Percentiles rank a stretch among this genome's conserved stretches.
phyloP scores from a whole-genome alignment of 1,284 basidiomycete genomes.

The Pseudozyma pruni region DNA sequence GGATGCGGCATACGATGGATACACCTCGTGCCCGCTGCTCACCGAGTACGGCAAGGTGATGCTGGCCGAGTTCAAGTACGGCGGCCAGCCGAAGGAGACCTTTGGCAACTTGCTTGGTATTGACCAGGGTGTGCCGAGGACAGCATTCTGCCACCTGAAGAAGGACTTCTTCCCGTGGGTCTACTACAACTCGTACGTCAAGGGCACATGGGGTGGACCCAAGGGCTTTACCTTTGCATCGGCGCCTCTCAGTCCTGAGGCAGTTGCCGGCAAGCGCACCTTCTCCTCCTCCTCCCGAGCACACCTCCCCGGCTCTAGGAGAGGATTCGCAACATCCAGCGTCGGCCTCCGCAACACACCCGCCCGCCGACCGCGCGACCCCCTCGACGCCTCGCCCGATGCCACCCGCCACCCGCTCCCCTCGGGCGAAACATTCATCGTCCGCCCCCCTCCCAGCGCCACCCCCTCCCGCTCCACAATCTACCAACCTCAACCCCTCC shows the following conservation, averaged over 20 bases:
- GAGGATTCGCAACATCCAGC: slow-evolving; percentile 47
- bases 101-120: slow-evolving; percentile 55
- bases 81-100: slow-evolving; percentile 83
- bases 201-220: slow-evolving; percentile 70
- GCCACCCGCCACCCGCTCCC: slow-evolving; percentile 53
- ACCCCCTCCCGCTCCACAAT: slow-evolving; percentile 33
- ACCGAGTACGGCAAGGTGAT: slow-evolving; percentile 87
- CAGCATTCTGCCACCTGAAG: slow-evolving; percentile 89
- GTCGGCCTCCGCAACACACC: slow-evolving; percentile 54
- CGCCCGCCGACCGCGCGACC: slow-evolving; percentile 61
- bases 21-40: slow-evolving; percentile 69
- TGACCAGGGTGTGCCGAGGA: slow-evolving; percentile 67
- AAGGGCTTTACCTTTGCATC: slow-evolving; percentile 51
- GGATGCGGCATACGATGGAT: slow-evolving; percentile 64
- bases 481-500: slow-evolving; percentile 42
- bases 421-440: slow-evolving; percentile 62
- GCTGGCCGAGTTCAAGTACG: slow-evolving; percentile 87
- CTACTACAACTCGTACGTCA: slow-evolving; percentile 87
- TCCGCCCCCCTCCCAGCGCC: slow-evolving; percentile 57
- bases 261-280: slow-evolving; percentile 31
- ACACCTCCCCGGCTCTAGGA: slow-evolving; percentile 19
- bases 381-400: slow-evolving; percentile 49
- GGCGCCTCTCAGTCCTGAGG: slow-evolving; percentile 29
- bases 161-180: slow-evolving; percentile 88
- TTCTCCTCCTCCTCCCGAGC: slow-evolving; percentile 13